A percentile compares a stretch with the other conserved stretches of the same genome.
phyloP scores from a whole-genome alignment of 805 yeast species.

The Ogataea naganishii region DNA sequence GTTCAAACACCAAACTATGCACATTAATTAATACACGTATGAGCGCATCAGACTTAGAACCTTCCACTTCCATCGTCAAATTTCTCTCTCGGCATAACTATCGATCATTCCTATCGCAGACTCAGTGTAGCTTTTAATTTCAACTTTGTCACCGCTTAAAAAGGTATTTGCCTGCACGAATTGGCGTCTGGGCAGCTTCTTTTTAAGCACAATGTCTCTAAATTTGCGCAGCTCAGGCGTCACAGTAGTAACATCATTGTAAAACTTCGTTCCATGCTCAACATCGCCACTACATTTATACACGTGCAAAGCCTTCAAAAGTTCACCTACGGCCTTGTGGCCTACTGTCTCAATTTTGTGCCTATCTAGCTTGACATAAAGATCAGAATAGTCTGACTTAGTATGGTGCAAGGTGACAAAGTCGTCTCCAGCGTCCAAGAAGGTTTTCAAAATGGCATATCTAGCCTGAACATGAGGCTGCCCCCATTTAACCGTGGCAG shows the following conservation, averaged over 20 bases:
- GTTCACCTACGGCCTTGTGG: constrained; percentile 63
- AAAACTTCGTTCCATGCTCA: constrained; percentile 53
- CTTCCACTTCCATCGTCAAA: constrained; percentile 6
- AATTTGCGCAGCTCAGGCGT: constrained; percentile 52
- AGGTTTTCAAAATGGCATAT: constrained; percentile 72
- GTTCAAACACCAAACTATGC: too few species aligned
- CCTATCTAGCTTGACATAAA: constrained; percentile 51
- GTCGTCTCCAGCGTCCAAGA: constrained; percentile 52
- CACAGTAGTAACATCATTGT: constrained; percentile 60
- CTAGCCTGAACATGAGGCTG: constrained; percentile 95
- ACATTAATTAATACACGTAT: too few species aligned
- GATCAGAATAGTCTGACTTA: constrained; percentile 45
- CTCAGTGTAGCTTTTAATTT: constrained; percentile 67
- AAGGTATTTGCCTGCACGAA: constrained; percentile 75
- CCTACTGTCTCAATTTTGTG: constrained; percentile 61
- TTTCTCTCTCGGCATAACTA: constrained; percentile 59
- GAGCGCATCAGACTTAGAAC: too few species aligned
- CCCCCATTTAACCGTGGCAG: constrained; percentile 76
- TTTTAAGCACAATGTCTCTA: constrained; percentile 59
- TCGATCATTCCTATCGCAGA: constrained; percentile 69
- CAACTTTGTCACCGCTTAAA: constrained; percentile 31
- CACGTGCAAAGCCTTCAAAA: constrained; percentile 63
- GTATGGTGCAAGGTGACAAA: constrained; percentile 47
- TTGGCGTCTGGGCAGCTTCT: constrained; percentile 79
- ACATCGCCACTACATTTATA: constrained; percentile 75